These are phyloP conservation scores for Venturia carpophila DNA, from an alignment of 2,329 filamentous ascomycete species.

Conservation along the genomic window DNA sequence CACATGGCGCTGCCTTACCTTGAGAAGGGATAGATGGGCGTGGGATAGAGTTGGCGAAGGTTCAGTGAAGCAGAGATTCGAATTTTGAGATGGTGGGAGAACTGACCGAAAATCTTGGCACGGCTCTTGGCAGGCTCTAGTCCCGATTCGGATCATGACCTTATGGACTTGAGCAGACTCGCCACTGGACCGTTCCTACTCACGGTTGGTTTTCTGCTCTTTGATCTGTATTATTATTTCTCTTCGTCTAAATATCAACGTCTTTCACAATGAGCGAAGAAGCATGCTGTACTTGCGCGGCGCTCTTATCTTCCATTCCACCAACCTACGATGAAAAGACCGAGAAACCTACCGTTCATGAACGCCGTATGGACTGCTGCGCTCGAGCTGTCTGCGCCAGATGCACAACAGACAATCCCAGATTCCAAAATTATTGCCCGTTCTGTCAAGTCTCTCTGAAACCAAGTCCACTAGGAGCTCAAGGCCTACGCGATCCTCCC, in stretches of 20 bases:
- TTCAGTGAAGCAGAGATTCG: not conserved
- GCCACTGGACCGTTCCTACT: not conserved
- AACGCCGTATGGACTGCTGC: conserved; percentile 62
- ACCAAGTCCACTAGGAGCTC: conserved; percentile 48
- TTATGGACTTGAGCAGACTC: not conserved
- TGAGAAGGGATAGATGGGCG: not conserved
- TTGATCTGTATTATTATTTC: conserved; percentile 2
- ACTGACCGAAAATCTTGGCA: not conserved
- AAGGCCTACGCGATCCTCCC: conserved; percentile 59
- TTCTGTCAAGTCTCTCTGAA: conserved; percentile 66
- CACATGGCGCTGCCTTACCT: conserved; percentile 5
- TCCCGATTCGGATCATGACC: not conserved
- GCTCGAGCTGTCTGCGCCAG: conserved; percentile 60
- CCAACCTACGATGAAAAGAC: conserved; percentile 46
- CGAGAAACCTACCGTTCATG: conserved; percentile 53
- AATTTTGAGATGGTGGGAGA: no score
- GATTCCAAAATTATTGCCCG: conserved; percentile 60
- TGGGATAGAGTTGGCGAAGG: not conserved
- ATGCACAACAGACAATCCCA: conserved; percentile 61
- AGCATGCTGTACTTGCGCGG: conserved; percentile 64
- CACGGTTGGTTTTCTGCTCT: not conserved
- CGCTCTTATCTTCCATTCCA: conserved; percentile 48
- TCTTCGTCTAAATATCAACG: not conserved
- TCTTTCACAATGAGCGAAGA: conserved; percentile 24
- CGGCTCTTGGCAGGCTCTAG: not conserved